A percentile compares a stretch with the other conserved stretches of the same genome.
These are phyloP conservation scores for Colletotrichum viniferum DNA, from an alignment of 2,329 filamentous ascomycete species.

Conservation along the genomic window DNA sequence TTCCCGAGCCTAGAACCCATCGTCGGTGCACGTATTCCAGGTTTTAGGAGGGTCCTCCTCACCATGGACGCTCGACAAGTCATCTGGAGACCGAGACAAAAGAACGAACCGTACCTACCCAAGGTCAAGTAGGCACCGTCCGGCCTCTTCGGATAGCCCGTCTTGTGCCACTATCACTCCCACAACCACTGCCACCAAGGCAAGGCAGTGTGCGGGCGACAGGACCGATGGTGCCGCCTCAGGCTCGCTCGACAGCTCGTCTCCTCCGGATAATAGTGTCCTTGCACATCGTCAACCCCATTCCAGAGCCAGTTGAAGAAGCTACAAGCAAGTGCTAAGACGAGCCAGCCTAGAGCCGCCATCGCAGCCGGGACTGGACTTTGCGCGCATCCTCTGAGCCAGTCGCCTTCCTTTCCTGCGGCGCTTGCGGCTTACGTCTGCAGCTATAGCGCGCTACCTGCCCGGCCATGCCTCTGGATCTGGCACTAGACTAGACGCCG, in stretches of 20 bases:
- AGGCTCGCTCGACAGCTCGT: neutral
- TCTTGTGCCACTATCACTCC: neutral
- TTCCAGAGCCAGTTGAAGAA: neutral
- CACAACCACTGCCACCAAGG: neutral
- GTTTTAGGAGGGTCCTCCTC: neutral
- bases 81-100: neutral
- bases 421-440: constrained; percentile 13
- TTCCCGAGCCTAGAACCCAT: neutral
- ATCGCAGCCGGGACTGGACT: neutral
- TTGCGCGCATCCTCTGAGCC: neutral
- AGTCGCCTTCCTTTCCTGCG: neutral
- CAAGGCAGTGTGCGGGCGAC: neutral
- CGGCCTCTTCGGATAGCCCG: neutral
- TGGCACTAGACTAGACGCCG: neutral
- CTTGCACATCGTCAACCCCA: neutral
- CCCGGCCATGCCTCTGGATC: neutral
- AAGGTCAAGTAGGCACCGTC: neutral
- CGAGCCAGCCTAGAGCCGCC: neutral
- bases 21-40: neutral
- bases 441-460: neutral
- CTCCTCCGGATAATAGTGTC: neutral
- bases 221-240: neutral
- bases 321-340: neutral
- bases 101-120: neutral
- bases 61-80: neutral